Base-by-base conservation (phyloP, 192 early-diverging fungal genomes). In the Coemansia sp. region DNA sequence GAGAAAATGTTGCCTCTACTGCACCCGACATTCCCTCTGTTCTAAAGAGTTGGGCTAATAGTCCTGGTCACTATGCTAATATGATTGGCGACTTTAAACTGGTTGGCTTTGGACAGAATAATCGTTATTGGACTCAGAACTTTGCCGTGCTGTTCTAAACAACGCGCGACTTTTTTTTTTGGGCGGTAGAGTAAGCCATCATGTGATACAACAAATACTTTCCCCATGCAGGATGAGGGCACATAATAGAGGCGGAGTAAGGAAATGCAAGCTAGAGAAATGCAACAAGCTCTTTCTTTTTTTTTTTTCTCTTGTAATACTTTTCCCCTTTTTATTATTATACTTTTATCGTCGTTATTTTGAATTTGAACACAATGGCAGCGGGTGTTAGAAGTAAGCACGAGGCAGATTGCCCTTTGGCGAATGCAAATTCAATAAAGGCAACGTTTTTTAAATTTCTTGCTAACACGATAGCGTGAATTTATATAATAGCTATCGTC, bases 401-500 rank as follows among this genome's bases (percentile, higher is more conserved):
- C 43, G 12, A 38, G 37, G 22, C 34, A 60, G 59, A 60, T 40
- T 35, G 35, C 4, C 29, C 12, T 27, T 27, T 1, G 20, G 20
- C 59, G 20, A 60, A 53, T 53, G 50, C 12, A 13, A 53, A 29
- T 20, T 49, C 40, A 41, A 13, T 37, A 37, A 41, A 41, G 13
- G 13, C 40, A 15, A 41, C 1, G 40, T 20, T 20, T 9, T 2
- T 18, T 44, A 2, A 27, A 27, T 27, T 27, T 27, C 22, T 24
- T 47, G n/a, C 45, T 47, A 47, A 47, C 18, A 47, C 9, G n/a
- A 11, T 41, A 20, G 9, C 11, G 12, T 16, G 4, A 53, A 59
- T 37, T 24, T 13, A 30, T 12, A 11, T 61, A 7, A 2, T 61
- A 61, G 59, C 59, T 37, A 61, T 75, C 53, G 94, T 96, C 65